phyloP scores from a whole-genome alignment of 2,329 filamentous ascomycete species.

The Epichloe glyceriae region DNA sequence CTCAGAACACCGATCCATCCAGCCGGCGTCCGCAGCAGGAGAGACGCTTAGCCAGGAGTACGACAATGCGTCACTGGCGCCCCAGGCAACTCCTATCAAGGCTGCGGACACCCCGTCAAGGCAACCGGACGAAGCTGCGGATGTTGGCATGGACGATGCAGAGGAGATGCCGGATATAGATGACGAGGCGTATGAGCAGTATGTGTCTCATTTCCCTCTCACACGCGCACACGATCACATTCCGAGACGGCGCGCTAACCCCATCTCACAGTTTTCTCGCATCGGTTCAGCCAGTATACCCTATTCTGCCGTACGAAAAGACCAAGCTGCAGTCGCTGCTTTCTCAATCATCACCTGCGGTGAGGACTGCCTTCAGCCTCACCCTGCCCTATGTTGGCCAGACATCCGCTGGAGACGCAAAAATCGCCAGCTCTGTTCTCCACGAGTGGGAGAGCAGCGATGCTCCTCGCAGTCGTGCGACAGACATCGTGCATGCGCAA shows the following conservation, averaged over 20 bases:
- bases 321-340: conserved; percentile 42
- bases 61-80: conserved; percentile 30
- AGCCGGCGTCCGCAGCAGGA: conserved; percentile 25
- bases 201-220: conserved; percentile 10
- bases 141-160: conserved; percentile 18
- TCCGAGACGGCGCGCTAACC: background rate
- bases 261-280: conserved; percentile 40
- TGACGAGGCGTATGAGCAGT: conserved; percentile 34
- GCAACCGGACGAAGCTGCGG: conserved; percentile 21
- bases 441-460: conserved; percentile 37
- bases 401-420: conserved; percentile 27
- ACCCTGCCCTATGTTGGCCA: conserved; percentile 45
- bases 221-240: background rate
- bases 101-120: conserved; percentile 24
- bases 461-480: conserved; percentile 23
- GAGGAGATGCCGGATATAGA: conserved; percentile 17
- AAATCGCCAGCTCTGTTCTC: conserved; percentile 33
- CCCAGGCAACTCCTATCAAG: conserved; percentile 29
- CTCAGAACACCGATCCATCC: conserved; percentile 32
- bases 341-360: conserved; percentile 37
- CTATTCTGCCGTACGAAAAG: conserved; percentile 48
- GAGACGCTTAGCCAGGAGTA: conserved; percentile 20
- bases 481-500: conserved; percentile 49
- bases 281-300: conserved; percentile 53
- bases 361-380: conserved; percentile 52